Conservation (phyloP, 345 rosid species). For the Combretum micranthum region DNA sequence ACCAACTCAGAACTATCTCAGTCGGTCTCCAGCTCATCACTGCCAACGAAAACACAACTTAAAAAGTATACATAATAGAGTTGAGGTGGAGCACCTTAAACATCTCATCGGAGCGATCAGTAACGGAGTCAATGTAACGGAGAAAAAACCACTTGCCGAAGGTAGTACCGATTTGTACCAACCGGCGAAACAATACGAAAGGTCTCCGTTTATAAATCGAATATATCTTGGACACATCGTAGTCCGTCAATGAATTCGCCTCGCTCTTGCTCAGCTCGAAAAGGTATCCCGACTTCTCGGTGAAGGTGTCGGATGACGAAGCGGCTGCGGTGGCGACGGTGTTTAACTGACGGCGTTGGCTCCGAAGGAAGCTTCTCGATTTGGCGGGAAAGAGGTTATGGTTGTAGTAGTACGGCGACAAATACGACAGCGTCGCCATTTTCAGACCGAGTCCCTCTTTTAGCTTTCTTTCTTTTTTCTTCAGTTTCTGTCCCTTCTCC, state of each 20-base stretch:
- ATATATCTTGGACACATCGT: constrained; percentile 40
- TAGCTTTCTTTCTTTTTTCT: no score
- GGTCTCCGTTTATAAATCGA: constrained; percentile 61
- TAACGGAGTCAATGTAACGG: constrained; percentile 52
- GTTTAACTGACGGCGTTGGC: neutral
- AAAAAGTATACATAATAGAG: neutral
- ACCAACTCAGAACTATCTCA: no score
- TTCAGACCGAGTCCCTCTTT: no score
- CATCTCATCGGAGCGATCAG: constrained; percentile 63
- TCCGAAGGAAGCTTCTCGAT: neutral
- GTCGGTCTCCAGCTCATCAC: no score
- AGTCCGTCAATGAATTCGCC: constrained; percentile 53
- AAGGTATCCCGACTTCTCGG: constrained; percentile 77
- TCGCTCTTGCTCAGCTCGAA: constrained; percentile 58
- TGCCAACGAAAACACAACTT: no score
- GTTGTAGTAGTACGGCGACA: no score
- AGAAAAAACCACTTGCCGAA: constrained; percentile 73
- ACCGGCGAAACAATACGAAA: constrained; percentile 55
- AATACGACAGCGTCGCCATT: no score
- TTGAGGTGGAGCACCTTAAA: constrained; percentile 41
- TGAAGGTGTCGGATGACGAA: constrained; percentile 60
- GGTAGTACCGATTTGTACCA: constrained; percentile 59
- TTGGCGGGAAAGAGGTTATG: constrained; percentile 1
- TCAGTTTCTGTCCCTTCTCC: no score
- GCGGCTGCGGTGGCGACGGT: neutral